phyloP scores from a whole-genome alignment of 2,329 filamentous ascomycete species.

The Parastagonospora avenae region DNA sequence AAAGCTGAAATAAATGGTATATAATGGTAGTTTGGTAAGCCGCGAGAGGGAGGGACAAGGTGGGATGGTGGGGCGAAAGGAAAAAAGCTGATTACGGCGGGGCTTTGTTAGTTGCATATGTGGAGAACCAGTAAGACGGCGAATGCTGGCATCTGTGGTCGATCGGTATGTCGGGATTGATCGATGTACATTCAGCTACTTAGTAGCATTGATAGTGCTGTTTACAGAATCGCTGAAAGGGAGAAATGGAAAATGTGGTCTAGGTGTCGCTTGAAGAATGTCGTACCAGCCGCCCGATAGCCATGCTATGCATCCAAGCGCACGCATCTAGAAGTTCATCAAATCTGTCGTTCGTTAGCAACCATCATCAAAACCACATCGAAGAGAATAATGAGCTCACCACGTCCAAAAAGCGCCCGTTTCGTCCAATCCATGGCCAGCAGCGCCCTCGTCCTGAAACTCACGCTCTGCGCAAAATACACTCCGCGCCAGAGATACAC shows the following conservation, averaged over 20 bases:
- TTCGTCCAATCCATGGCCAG: conserved; percentile 99
- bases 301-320: not conserved
- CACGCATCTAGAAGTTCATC: conserved; percentile 24
- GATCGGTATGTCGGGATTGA: too few relatives aligned
- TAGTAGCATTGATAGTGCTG: too few relatives aligned
- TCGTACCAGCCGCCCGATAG: not conserved
- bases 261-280: not conserved
- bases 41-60: not conserved
- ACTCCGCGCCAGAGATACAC: conserved; percentile 96
- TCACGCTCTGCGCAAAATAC: conserved; percentile 98
- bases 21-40: too few relatives aligned
- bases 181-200: too few relatives aligned
- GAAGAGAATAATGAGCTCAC: conserved; percentile 59
- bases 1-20: too few relatives aligned
- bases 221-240: too few relatives aligned
- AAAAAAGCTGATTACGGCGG: too few relatives aligned
- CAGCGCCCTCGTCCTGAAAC: conserved; percentile 82
- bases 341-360: conserved; percentile 18
- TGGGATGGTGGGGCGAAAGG: too few relatives aligned
- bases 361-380: too few relatives aligned
- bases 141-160: too few relatives aligned
- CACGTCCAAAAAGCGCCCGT: conserved; percentile 90
- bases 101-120: too few relatives aligned
- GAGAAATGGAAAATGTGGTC: not conserved
- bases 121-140: too few relatives aligned